Evolutionary conservation across 768 basidiomycete genomes (phyloP).

Genomic region (Rhodotorula graminis): DNA sequence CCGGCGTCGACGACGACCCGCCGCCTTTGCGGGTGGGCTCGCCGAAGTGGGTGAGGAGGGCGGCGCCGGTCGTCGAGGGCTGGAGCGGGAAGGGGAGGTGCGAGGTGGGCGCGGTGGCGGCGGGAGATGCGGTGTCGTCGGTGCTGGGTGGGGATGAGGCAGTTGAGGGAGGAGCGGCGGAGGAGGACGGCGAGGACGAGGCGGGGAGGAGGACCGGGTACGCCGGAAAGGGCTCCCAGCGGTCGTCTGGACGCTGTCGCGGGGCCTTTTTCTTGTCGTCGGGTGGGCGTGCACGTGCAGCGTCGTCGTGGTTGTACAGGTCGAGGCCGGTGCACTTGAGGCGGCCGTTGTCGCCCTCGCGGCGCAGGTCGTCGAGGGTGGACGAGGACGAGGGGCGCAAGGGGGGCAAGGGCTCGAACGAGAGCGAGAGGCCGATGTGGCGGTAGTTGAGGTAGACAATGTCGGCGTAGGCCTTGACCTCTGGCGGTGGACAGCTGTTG

Average conservation of each 20-base stretch:
- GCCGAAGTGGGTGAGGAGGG: slow-evolving; percentile 68
- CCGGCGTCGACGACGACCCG: slow-evolving; percentile 59
- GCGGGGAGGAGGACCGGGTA: slow-evolving; percentile 36
- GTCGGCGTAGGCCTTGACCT: slow-evolving; percentile 59
- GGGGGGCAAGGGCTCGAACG: slow-evolving; percentile 58
- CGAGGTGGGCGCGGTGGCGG: no score
- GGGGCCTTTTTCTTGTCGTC: background rate
- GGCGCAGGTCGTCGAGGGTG: slow-evolving; percentile 46
- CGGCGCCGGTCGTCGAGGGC: slow-evolving; percentile 62
- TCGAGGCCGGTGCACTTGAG: slow-evolving; percentile 69
- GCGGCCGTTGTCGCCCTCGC: slow-evolving; percentile 44
- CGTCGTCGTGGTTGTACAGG: slow-evolving; percentile 60
- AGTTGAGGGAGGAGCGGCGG: slow-evolving; percentile 47
- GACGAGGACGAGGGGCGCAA: slow-evolving; percentile 55
- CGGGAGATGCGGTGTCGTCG: no score
- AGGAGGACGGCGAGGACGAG: slow-evolving; percentile 72
- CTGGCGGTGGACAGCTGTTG: no score
- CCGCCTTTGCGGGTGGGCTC: slow-evolving; percentile 90
- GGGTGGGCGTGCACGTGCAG: background rate
- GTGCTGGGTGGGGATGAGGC: no score
- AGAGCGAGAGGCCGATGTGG: slow-evolving; percentile 70
- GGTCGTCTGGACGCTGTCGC: background rate
- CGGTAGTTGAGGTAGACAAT: slow-evolving; percentile 82
- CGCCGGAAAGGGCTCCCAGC: slow-evolving; percentile 7
- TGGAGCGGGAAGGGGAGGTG: slow-evolving; percentile 31